These are phyloP conservation scores for Mercurialis annua DNA, from an alignment of 345 rosid species.

Conservation along the genomic window DNA sequence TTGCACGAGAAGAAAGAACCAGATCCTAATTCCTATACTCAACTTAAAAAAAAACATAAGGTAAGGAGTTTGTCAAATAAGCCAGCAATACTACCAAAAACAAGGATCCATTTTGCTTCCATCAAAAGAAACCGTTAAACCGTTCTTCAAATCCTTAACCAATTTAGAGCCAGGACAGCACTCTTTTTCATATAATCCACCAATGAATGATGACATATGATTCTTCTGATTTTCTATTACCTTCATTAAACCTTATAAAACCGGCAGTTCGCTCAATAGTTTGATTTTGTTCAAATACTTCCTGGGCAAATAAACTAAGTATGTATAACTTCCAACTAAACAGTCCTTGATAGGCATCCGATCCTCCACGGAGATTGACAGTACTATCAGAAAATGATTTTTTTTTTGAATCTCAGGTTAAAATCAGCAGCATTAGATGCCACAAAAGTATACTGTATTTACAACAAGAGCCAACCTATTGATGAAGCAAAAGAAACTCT, in stretches of 20 bases:
- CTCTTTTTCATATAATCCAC: not conserved
- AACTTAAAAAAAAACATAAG: not conserved
- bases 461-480: not conserved
- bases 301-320: no score
- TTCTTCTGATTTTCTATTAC: not conserved
- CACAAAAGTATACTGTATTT: not conserved
- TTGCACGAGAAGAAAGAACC: not conserved
- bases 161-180: not conserved
- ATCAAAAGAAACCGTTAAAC: not conserved
- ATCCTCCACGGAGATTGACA: slow-evolving; percentile 87
- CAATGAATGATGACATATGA: no score
- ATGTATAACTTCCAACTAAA: not conserved
- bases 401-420: no score
- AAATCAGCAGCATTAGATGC: not conserved
- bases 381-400: slow-evolving; percentile 23
- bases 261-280: not conserved
- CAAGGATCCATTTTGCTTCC: not conserved
- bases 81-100: not conserved
- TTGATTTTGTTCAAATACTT: not conserved
- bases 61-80: not conserved
- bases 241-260: not conserved
- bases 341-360: slow-evolving; percentile 57
- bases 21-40: not conserved
- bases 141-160: not conserved
- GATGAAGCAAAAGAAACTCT: not conserved